Conservation (phyloP, 352 stramenopile genomes). For the Pythium aristosporum region DNA sequence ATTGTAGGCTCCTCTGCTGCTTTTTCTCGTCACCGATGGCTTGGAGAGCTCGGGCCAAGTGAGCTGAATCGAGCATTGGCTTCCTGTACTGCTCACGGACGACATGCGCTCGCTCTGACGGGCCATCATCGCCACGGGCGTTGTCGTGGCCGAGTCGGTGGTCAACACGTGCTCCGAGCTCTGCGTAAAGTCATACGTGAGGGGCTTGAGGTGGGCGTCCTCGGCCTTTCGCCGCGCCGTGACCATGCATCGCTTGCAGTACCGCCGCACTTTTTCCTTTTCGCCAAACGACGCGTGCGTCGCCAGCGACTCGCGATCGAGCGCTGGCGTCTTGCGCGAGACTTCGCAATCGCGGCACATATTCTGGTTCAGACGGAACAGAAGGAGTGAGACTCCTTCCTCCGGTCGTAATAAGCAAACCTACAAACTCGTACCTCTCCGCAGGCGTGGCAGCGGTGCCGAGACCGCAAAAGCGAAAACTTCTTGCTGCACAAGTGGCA, state of each 20-base stretch:
- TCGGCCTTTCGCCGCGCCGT: slow-evolving; percentile 42
- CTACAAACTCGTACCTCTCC: slow-evolving; percentile 35
- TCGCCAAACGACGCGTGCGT: slow-evolving; percentile 32
- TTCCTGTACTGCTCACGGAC: slow-evolving; percentile 46
- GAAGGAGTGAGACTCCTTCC: not conserved
- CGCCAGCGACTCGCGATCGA: slow-evolving; percentile 45
- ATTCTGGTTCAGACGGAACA: slow-evolving; percentile 28
- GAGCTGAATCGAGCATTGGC: slow-evolving; percentile 31
- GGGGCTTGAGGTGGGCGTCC: slow-evolving; percentile 28
- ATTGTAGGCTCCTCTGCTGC: not conserved
- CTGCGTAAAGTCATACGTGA: slow-evolving; percentile 38
- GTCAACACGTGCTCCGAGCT: slow-evolving; percentile 20
- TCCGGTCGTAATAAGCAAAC: not conserved
- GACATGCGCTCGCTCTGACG: slow-evolving; percentile 46
- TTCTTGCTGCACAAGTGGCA: slow-evolving; percentile 76
- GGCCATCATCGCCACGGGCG: slow-evolving; percentile 16
- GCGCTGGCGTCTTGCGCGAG: slow-evolving; percentile 46
- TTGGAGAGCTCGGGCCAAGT: slow-evolving; percentile 24
- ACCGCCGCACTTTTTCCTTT: slow-evolving; percentile 40
- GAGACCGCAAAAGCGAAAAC: slow-evolving; percentile 63
- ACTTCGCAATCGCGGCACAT: slow-evolving; percentile 72
- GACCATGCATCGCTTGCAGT: slow-evolving; percentile 62
- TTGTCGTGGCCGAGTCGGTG: slow-evolving; percentile 31
- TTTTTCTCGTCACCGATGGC: not conserved
- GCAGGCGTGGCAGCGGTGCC: slow-evolving; percentile 65